Conservation (phyloP, 192 early-diverging fungal species). For the Mortierella alpina region DNA sequence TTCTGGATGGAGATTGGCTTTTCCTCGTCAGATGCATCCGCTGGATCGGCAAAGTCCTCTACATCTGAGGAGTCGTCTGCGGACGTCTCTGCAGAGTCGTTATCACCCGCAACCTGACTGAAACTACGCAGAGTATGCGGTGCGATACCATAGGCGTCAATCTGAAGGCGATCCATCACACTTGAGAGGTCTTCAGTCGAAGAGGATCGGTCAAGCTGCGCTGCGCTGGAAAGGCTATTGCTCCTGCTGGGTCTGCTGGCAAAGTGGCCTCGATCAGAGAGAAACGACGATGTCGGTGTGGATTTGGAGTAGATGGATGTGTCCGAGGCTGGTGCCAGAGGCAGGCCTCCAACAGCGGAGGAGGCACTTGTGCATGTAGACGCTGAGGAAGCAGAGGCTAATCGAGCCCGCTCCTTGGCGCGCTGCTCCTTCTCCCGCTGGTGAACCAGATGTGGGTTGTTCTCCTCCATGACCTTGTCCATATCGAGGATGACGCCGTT, state of each 20-base stretch:
- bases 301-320: constrained; percentile 38
- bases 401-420: constrained; percentile 34
- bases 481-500: constrained; percentile 53
- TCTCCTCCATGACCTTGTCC: constrained; percentile 54
- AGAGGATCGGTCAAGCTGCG: constrained; percentile 2
- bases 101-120: constrained; percentile 52
- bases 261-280: constrained; percentile 2
- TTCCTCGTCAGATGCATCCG: not conserved
- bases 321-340: constrained; percentile 14
- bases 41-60: not conserved
- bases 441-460: constrained; percentile 50
- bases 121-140: constrained; percentile 53
- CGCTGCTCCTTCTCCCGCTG: constrained; percentile 48
- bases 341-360: not conserved
- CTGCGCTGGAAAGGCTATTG: constrained; percentile 22
- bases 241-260: constrained; percentile 28
- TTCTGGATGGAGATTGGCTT: not conserved
- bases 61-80: constrained; percentile 23
- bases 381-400: not conserved
- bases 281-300: constrained; percentile 20
- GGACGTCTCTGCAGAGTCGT: constrained; percentile 36
- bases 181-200: constrained; percentile 40
- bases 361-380: not conserved
- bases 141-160: constrained; percentile 54
- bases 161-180: constrained; percentile 50